phyloP scores from a whole-genome alignment of 208 protist genomes.

The Blechomonas ayalai region DNA sequence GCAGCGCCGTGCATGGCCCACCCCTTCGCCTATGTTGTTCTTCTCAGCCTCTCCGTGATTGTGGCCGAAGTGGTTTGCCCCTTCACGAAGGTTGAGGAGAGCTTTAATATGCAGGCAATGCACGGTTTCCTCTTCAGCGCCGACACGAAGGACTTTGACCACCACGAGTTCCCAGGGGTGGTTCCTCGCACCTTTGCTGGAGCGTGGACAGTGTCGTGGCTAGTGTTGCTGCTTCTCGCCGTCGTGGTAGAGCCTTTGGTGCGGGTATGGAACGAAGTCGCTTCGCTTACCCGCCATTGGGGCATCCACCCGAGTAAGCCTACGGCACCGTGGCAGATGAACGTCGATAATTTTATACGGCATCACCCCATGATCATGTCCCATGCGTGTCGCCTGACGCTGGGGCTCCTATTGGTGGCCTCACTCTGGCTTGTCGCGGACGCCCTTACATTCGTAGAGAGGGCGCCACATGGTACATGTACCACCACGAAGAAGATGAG shows the following conservation, averaged over 20 bases:
- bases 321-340: neutral
- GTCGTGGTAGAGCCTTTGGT: conserved; percentile 5
- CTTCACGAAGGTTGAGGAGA: conserved; percentile 94
- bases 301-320: conserved; percentile 17
- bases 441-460: neutral
- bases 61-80: conserved; percentile 37
- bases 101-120: conserved; percentile 93
- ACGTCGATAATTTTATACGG: neutral
- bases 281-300: conserved; percentile 8
- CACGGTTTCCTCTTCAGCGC: conserved; percentile 85
- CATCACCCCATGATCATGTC: conserved; percentile 15
- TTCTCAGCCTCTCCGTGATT: conserved; percentile 14
- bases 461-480: neutral
- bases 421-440: conserved; percentile 15
- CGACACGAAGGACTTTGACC: conserved; percentile 68
- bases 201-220: conserved; percentile 35
- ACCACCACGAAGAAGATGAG: too few species aligned
- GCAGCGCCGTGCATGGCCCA: neutral
- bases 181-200: conserved; percentile 91
- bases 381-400: conserved; percentile 15
- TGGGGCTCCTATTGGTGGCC: conserved; percentile 17
- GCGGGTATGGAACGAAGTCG: conserved; percentile 1
- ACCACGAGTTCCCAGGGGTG: conserved; percentile 88
- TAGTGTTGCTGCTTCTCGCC: conserved; percentile 10
- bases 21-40: conserved; percentile 2